Evolutionary conservation across 2,329 filamentous ascomycete species (phyloP), one percentile per base, ranked within the genome.

Genomic region (Pseudomassariella vexata): DNA sequence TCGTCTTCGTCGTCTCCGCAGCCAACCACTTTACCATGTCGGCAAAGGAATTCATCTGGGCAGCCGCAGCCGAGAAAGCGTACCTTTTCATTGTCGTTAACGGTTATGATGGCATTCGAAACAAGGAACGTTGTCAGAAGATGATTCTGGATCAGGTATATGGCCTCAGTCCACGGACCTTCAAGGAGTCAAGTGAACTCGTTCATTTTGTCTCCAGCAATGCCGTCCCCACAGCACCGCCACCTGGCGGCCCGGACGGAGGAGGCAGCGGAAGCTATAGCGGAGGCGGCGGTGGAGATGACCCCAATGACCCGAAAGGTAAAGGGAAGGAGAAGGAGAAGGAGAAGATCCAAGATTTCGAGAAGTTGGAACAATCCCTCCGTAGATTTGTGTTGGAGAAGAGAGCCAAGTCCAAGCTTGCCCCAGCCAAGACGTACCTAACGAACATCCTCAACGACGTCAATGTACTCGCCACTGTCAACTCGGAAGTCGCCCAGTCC

Each of bases 21-120:
- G 88, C 90, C 17, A 98, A 98, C 45, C 92, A 98, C 60, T 96
- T 98, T 54, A 98, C 92, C 0, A 79, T 94, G 34, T 95, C 92
- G 1, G 89, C 92, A n/a, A 94, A 85, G 60, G 92, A 98, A 49
- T 98, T 98, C 52, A 95, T 98, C 40, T 85, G 85, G 69, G 90
- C 90, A 30, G 92, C 92, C 2, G 92, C 92, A 1, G 79, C 90
- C 24, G 92, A 98, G 53, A 98, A 98, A 62, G 90, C 92, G 0
- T 98, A 98, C 54, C 89, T 98, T 41, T 98, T 98, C 58, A 94
- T 98, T 59, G 92, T 98, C 10, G 92, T 98, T 45, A 98, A 98
- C 55, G 89, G 90, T 12, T 98, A 88, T 50, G 92, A 98, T 59
- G 83, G 84, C 39, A 96, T 98, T 48, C 75, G 83, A 42, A 89